phyloP scores from a whole-genome alignment of 805 yeast species.

The Saitoella complicata region DNA sequence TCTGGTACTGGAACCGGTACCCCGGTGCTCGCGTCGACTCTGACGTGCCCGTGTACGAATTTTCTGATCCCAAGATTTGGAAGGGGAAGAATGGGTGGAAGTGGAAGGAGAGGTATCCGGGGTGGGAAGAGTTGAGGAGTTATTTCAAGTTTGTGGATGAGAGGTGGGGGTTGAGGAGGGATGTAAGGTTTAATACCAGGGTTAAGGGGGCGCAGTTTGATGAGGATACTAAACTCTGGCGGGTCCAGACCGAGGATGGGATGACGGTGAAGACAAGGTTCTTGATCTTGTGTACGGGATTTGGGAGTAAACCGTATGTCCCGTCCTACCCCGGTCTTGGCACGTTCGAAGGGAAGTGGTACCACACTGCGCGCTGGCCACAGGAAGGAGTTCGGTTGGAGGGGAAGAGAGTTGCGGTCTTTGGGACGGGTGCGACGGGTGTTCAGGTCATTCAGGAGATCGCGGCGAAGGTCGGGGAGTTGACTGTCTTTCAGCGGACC shows the following conservation, averaged over 20 bases:
- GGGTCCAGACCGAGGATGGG: conserved; percentile 12
- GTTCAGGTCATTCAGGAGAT: conserved; percentile 17
- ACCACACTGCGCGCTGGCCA: conserved; percentile 19
- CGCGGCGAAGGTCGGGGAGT: conserved; percentile 11
- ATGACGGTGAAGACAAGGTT: conserved; percentile 4
- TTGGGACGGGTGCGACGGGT: conserved; percentile 22
- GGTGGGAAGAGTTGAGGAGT: conserved; percentile 15
- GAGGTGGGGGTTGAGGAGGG: conserved; percentile 15
- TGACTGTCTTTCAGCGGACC: conserved; percentile 17
- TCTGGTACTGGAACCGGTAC: conserved; percentile 16
- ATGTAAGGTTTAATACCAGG: conserved; percentile 14
- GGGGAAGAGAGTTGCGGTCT: conserved; percentile 15
- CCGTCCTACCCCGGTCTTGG: conserved; percentile 17
- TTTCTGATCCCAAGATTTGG: conserved; percentile 17
- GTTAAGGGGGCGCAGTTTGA: conserved; percentile 14
- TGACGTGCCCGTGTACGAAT: conserved; percentile 18
- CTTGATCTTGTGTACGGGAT: conserved; percentile 10
- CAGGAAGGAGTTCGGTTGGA: conserved; percentile 11
- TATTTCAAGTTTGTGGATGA: conserved; percentile 19
- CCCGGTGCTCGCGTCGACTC: conserved; percentile 21
- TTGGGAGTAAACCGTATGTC: conserved; percentile 16
- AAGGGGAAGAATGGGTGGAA: conserved; percentile 12
- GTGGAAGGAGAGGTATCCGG: conserved; percentile 19
- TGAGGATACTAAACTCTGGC: conserved; percentile 15
- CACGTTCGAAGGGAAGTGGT: conserved; percentile 14